phyloP scores from a whole-genome alignment of 352 stramenopile genomes.

The Thraustochytrium striatum region DNA sequence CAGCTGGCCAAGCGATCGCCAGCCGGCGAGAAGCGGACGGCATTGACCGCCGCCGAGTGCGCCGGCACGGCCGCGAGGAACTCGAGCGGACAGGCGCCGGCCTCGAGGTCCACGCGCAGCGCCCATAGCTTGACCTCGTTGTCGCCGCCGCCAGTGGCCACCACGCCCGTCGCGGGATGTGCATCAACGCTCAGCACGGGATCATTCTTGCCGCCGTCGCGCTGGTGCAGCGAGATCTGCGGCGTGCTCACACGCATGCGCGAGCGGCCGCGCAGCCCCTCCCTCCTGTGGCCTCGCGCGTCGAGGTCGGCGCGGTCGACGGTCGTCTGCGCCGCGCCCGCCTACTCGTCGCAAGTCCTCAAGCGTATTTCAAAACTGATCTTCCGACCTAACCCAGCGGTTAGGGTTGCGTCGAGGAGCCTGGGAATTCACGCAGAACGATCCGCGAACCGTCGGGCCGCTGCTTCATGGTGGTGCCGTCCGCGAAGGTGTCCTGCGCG shows the following conservation, averaged over 20 bases:
- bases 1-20: neutral
- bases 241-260: conserved; percentile 22
- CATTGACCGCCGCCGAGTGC: conserved; percentile 16
- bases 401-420: too few species aligned
- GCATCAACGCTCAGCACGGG: conserved; percentile 22
- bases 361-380: too few species aligned
- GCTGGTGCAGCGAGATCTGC: conserved; percentile 27
- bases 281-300: too few species aligned
- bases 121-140: conserved; percentile 40
- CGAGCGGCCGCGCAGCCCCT: too few species aligned
- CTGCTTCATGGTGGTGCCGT: too few species aligned
- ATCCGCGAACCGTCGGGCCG: too few species aligned
- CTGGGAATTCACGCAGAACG: too few species aligned
- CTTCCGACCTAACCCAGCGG: too few species aligned
- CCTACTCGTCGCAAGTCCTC: too few species aligned
- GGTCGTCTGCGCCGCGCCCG: too few species aligned
- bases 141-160: conserved; percentile 35
- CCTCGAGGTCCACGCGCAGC: neutral
- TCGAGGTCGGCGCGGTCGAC: too few species aligned
- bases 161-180: neutral
- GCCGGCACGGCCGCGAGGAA: conserved; percentile 12
- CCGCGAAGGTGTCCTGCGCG: conserved; percentile 25
- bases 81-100: neutral
- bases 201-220: conserved; percentile 33
- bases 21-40: conserved; percentile 13